A percentile compares a stretch with the other conserved stretches of the same genome.
Conservation (phyloP, 345 rosid species). For the Trapa incisa region DNA sequence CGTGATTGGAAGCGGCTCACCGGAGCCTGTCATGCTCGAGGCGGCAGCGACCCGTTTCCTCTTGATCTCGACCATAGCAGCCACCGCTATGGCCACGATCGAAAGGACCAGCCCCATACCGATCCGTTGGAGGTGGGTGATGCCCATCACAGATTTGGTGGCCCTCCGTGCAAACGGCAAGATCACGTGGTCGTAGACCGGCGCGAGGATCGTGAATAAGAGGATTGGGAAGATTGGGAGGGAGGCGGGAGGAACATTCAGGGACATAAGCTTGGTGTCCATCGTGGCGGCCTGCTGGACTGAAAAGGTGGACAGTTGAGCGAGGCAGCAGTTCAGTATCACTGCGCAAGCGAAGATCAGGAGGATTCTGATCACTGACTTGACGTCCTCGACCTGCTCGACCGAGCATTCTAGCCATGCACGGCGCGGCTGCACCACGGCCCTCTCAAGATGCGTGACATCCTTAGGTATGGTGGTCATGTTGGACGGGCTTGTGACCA, state of each 20-base stretch:
- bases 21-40: neutral
- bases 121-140: slow-evolving; percentile 21
- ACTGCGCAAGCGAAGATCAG: slow-evolving; percentile 22
- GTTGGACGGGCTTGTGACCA: slow-evolving; percentile 12
- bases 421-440: slow-evolving; percentile 9
- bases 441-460: slow-evolving; percentile 11
- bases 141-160: slow-evolving; percentile 17
- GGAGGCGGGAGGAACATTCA: slow-evolving; percentile 22
- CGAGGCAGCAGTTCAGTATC: slow-evolving; percentile 14
- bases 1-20: slow-evolving; percentile 12
- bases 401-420: slow-evolving; percentile 8
- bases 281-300: slow-evolving; percentile 23
- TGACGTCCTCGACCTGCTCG: slow-evolving; percentile 20
- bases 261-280: slow-evolving; percentile 19
- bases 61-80: slow-evolving; percentile 19
- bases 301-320: slow-evolving; percentile 20
- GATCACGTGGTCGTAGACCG: slow-evolving; percentile 16
- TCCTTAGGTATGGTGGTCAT: neutral
- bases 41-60: slow-evolving; percentile 9
- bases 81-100: slow-evolving; percentile 17
- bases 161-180: slow-evolving; percentile 14
- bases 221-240: slow-evolving; percentile 17
- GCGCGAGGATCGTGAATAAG: slow-evolving; percentile 14
- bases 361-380: slow-evolving; percentile 16
- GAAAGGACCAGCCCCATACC: slow-evolving; percentile 20